phyloP scores from a whole-genome alignment of 495 filamentous ascomycete genomes.

The Aspergillus mulundensis region DNA sequence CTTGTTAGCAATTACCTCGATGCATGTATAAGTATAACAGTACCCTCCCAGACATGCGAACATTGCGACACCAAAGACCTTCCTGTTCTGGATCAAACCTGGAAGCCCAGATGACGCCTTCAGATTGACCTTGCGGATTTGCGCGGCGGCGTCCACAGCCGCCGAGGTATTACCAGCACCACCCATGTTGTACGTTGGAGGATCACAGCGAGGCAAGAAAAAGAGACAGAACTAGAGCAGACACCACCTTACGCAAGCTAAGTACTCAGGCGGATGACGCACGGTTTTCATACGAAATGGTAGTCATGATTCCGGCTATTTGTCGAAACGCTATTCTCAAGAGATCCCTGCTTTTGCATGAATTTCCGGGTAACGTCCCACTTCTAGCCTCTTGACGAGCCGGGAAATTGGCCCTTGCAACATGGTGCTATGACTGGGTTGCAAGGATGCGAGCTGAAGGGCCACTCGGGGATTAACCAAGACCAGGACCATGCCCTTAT shows the following conservation, averaged over 20 bases:
- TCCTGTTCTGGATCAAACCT: constrained; percentile 59
- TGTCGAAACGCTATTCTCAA: not conserved
- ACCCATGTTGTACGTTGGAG: constrained; percentile 27
- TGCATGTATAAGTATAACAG: constrained; percentile 1
- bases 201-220: not conserved
- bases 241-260: not conserved
- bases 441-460: not conserved
- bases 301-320: constrained; percentile 6
- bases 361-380: not conserved
- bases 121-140: constrained; percentile 59
- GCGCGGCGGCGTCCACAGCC: constrained; percentile 56
- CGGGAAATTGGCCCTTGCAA: not conserved
- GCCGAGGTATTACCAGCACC: constrained; percentile 25
- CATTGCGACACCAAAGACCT: constrained; percentile 59
- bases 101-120: constrained; percentile 60
- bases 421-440: not conserved
- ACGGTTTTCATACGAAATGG: not conserved
- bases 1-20: not conserved
- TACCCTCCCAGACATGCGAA: constrained; percentile 73
- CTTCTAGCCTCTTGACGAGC: not conserved
- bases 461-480: not conserved
- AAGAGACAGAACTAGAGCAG: not conserved
- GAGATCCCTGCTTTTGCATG: constrained; percentile 7
- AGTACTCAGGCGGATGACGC: not conserved
- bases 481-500: not conserved